Base-by-base conservation (phyloP, 371 early-diverging fungal genomes). In the Mucor velutinosus region DNA sequence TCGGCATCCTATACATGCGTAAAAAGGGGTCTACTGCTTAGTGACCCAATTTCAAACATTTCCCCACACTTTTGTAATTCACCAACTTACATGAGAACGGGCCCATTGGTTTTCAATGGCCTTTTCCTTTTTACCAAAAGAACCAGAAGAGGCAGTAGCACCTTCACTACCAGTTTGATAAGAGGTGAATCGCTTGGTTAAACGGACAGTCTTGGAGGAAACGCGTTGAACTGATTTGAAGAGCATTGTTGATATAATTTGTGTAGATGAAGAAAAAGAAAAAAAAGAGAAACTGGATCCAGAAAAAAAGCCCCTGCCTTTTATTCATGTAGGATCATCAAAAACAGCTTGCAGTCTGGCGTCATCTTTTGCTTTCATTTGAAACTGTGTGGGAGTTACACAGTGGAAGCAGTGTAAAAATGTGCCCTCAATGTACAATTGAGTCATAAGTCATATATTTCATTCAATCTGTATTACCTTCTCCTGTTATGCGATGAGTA, bases 51-150 rank as follows among this genome's bases (percentile, higher is more conserved):
- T 21, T 23, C 25, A 27, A 11, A 53, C 53, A 53, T 53, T 58
- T 23, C 39, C 61, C 45, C 41, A 53, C 37, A 39, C 27, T 19
- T 23, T 25, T 30, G 1, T 12, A 12, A 35, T 25, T 7, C 37
- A 14, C 30, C n/a, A 10, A 69, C 74, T 77, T 72, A 82, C 83
- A 25, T 80, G 78, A 60, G 66, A 25, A 49, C 80, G 78, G 39
- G 80, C 80, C 80, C 80, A 82, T 60, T 76, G 77, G 53, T 82
- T 82, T 68, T 82, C 83, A 29, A 77, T 70, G 11, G 83, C 83
- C 61, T 72, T 80, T 76, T 82, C 83, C 65, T 82, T 82, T 56
- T 75, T 73, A 47, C 80, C 75, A 58, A 82, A 82, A 39, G 72
- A 58, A n/a, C 76, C 81, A 56, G 72, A 45, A 4, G 56, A 6